These are phyloP conservation scores for Helminthosporium solani DNA, from an alignment of 2,329 filamentous ascomycete genomes.

Conservation along the genomic window DNA sequence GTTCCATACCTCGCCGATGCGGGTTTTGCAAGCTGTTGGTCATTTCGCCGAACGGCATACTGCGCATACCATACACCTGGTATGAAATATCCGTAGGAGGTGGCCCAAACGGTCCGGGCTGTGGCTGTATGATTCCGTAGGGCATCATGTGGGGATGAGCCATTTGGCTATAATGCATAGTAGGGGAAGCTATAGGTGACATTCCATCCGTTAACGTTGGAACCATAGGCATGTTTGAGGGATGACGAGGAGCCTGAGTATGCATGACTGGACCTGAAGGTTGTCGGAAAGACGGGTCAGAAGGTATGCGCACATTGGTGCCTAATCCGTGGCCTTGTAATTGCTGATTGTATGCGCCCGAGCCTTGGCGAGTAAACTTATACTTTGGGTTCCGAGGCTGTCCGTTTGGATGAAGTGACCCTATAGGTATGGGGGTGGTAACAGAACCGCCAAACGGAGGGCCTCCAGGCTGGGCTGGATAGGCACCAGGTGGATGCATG, in stretches of 20 bases:
- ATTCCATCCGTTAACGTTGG: slow-evolving; percentile 10
- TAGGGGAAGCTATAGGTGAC: slow-evolving; percentile 10
- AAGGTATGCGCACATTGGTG: slow-evolving; percentile 17
- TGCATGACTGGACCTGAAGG: slow-evolving; percentile 12
- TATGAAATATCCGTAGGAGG: slow-evolving; percentile 15
- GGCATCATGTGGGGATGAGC: slow-evolving; percentile 12
- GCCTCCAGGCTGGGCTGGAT: slow-evolving; percentile 5
- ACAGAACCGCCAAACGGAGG: slow-evolving; percentile 1
- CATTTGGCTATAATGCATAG: slow-evolving; percentile 4
- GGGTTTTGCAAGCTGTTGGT: slow-evolving; percentile 26
- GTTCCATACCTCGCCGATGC: slow-evolving; percentile 10
- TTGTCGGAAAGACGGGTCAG: slow-evolving; percentile 16
- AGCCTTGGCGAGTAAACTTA: slow-evolving; percentile 8
- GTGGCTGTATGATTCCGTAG: slow-evolving; percentile 14
- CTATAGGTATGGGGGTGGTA: slow-evolving; percentile 4
- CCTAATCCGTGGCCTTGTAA: slow-evolving; percentile 10
- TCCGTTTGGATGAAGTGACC: slow-evolving; percentile 9
- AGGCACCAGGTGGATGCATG: neutral
- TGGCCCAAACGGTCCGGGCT: slow-evolving; percentile 8
- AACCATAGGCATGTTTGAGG: slow-evolving; percentile 13
- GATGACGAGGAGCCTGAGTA: slow-evolving; percentile 18
- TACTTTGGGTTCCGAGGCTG: slow-evolving; percentile 13
- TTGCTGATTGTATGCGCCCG: slow-evolving; percentile 9
- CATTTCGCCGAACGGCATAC: slow-evolving; percentile 27
- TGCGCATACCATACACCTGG: slow-evolving; percentile 9